Conservation (phyloP, 2,329 filamentous ascomycete species). For the Piedraia hortae region DNA sequence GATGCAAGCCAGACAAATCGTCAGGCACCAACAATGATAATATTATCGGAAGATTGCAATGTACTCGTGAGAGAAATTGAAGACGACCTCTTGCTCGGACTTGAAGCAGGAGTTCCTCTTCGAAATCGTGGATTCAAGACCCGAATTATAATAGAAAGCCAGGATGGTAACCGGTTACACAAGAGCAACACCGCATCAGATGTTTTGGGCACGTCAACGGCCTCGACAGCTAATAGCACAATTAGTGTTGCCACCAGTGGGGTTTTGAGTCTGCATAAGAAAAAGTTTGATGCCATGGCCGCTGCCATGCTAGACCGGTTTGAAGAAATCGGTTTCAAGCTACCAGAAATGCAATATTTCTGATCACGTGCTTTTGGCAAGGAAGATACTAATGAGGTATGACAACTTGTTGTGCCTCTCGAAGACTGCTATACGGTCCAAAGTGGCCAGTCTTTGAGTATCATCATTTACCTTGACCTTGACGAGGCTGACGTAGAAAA, state of each 20-base stretch:
- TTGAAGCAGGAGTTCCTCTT: conserved; percentile 21
- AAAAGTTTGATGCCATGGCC: conserved; percentile 20
- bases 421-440: too few species aligned
- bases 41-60: conserved; percentile 20
- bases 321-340: conserved; percentile 18
- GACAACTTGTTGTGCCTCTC: too few species aligned
- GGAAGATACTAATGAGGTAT: too few species aligned
- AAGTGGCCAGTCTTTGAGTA: too few species aligned
- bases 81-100: conserved; percentile 19
- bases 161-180: conserved; percentile 10
- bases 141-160: conserved; percentile 18
- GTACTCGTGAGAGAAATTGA: conserved; percentile 21
- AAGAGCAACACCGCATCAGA: conserved; percentile 1
- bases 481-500: too few species aligned
- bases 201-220: conserved; percentile 9
- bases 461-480: too few species aligned
- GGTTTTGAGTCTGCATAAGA: conserved; percentile 21
- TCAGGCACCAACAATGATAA: conserved; percentile 18
- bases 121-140: conserved; percentile 12
- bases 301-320: conserved; percentile 19
- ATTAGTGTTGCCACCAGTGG: conserved; percentile 9
- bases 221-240: conserved; percentile 4
- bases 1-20: conserved; percentile 1
- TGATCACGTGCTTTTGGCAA: too few species aligned
- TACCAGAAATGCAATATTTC: too few species aligned